Evolutionary conservation across 306 rosid genomes (phyloP).

Genomic region (Erythrophleum fordii): DNA sequence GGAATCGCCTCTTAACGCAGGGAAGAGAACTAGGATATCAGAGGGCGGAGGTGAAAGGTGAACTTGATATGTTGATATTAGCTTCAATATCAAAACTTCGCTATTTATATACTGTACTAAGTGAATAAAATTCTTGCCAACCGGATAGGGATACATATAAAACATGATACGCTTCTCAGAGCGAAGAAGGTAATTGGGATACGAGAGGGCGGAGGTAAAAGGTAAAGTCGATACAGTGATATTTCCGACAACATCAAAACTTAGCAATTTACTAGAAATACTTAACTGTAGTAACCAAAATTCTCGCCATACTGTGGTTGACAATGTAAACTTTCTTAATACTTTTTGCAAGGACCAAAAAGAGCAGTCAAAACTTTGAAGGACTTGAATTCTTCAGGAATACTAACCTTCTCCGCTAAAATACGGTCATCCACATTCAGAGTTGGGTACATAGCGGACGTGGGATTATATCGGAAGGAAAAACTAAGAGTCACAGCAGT

Average conservation of each 20-base stretch:
- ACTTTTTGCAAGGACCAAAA: not conserved
- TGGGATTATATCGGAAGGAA: slow-evolving; percentile 81
- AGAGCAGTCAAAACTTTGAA: not conserved
- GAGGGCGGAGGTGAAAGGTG: not conserved
- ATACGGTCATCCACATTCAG: slow-evolving; percentile 91
- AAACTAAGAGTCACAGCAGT: slow-evolving; percentile 82
- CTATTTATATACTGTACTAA: not conserved
- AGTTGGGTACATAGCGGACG: slow-evolving; percentile 89
- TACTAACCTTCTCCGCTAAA: slow-evolving; percentile 88
- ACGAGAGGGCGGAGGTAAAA: not conserved
- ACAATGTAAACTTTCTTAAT: not conserved
- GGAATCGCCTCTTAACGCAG: not conserved
- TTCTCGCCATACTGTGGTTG: not conserved
- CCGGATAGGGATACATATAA: not conserved
- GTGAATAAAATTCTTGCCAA: not conserved
- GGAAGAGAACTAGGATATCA: not conserved
- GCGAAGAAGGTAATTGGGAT: not conserved
- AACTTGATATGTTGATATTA: too few relatives aligned
- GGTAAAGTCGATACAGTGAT: not conserved
- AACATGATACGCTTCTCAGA: not conserved
- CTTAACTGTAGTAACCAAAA: not conserved
- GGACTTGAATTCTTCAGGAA: not conserved
- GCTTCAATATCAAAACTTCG: not conserved
- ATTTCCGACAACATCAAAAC: not conserved
- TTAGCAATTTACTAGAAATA: not conserved